Evolutionary conservation across 306 rosid genomes (phyloP).

Genomic region (Arachis hypogaea): DNA sequence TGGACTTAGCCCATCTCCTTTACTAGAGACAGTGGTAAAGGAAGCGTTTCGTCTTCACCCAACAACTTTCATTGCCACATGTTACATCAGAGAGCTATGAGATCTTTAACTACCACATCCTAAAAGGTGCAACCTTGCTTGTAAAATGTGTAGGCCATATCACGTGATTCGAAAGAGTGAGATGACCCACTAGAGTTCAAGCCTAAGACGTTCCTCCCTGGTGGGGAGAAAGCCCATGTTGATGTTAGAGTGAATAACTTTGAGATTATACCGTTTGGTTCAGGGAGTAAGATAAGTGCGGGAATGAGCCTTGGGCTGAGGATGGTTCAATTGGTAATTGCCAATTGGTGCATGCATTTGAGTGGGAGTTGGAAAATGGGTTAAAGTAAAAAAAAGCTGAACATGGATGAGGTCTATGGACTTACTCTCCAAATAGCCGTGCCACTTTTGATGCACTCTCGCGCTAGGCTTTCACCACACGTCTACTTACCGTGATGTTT

Average conservation of each 20-base stretch:
- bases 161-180: slow-evolving; percentile 76
- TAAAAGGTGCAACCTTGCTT: slow-evolving; percentile 71
- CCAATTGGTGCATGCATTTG: slow-evolving; percentile 58
- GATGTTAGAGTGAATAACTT: slow-evolving; percentile 74
- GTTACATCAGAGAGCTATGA: slow-evolving; percentile 56
- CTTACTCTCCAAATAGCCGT: slow-evolving; percentile 67
- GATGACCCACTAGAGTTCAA: slow-evolving; percentile 53
- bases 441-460: slow-evolving; percentile 56
- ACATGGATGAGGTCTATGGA: slow-evolving; percentile 84
- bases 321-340: slow-evolving; percentile 60
- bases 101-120: slow-evolving; percentile 64
- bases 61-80: slow-evolving; percentile 82
- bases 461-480: slow-evolving; percentile 48
- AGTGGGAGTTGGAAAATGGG: slow-evolving; percentile 64
- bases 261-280: slow-evolving; percentile 81
- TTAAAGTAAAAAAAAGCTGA: slow-evolving; percentile 43
- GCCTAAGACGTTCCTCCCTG: slow-evolving; percentile 72
- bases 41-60: slow-evolving; percentile 88
- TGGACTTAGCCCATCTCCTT: slow-evolving; percentile 55
- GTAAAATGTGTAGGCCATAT: slow-evolving; percentile 82
- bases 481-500: slow-evolving; percentile 36
- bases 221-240: slow-evolving; percentile 61
- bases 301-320: slow-evolving; percentile 71
- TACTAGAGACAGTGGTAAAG: slow-evolving; percentile 79
- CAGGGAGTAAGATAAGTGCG: slow-evolving; percentile 79